Conservation (phyloP, 345 rosid genomes). For the Anacardium occidentale region DNA sequence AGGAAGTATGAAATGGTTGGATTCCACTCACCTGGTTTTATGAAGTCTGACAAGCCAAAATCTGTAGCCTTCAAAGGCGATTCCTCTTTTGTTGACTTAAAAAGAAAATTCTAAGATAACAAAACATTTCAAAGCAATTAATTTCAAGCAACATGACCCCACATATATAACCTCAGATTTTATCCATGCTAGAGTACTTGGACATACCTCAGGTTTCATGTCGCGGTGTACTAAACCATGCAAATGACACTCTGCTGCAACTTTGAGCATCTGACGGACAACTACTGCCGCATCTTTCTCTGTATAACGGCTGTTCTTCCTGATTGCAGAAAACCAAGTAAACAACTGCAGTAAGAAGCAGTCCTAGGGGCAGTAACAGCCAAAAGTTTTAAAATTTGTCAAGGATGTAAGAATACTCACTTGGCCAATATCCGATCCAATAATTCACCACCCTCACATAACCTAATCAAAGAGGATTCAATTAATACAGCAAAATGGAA, state of each 20-base stretch:
- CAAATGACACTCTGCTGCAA: slow-evolving; percentile 93
- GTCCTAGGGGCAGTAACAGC: no score
- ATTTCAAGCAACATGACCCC: slow-evolving; percentile 9
- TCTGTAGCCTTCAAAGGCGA: slow-evolving; percentile 91
- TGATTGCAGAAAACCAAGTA: slow-evolving; percentile 34
- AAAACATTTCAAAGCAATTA: slow-evolving; percentile 9
- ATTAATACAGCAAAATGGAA: slow-evolving; percentile 4
- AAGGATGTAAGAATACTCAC: slow-evolving; percentile 43
- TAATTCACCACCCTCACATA: slow-evolving; percentile 98
- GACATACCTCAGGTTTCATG: slow-evolving; percentile 97
- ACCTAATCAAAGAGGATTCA: slow-evolving; percentile 38
- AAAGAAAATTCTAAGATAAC: slow-evolving; percentile 75
- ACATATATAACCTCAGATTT: background rate
- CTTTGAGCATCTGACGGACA: slow-evolving; percentile 81
- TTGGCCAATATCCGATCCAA: slow-evolving; percentile 86
- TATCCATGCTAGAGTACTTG: slow-evolving; percentile 13
- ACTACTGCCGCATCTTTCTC: slow-evolving; percentile 73
- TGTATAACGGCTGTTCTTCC: slow-evolving; percentile 79
- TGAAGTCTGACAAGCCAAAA: slow-evolving; percentile 98
- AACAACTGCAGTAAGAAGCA: background rate
- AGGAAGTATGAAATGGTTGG: slow-evolving; percentile 12
- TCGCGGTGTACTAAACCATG: slow-evolving; percentile 94
- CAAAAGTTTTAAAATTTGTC: slow-evolving; percentile 4
- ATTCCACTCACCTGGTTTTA: slow-evolving; percentile 66
- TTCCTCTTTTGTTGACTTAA: slow-evolving; percentile 76